Conservation (phyloP, 371 early-diverging fungal species). For the Globomyces sp. region DNA sequence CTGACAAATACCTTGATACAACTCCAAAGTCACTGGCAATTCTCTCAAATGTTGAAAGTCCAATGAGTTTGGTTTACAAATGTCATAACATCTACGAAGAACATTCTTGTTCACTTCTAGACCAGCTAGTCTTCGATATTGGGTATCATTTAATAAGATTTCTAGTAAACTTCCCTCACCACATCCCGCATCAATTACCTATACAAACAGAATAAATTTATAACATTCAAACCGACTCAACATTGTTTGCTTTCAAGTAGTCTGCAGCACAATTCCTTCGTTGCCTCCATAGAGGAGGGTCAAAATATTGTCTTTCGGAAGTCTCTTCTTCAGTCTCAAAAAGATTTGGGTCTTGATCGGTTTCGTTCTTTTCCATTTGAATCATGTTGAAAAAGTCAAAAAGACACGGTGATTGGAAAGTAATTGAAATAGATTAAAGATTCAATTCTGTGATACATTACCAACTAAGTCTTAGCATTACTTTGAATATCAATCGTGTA, state of each 20-base stretch:
- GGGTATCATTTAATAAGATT: conserved; percentile 31
- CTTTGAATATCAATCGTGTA: no score
- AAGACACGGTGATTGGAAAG: no score
- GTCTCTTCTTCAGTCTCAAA: conserved; percentile 4
- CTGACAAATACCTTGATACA: neutral
- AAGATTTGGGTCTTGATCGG: no score
- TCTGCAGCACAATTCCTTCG: conserved; percentile 28
- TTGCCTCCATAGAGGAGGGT: conserved; percentile 45
- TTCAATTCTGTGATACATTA: no score
- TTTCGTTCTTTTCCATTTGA: no score
- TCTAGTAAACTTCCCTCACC: conserved; percentile 40
- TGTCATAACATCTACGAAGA: conserved; percentile 14
- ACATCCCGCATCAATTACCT: conserved; percentile 42
- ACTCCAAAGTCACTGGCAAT: neutral
- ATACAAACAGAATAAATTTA: neutral
- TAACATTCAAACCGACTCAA: conserved; percentile 12
- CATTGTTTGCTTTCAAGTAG: conserved; percentile 15
- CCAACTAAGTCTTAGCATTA: no score
- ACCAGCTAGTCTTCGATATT: conserved; percentile 29
- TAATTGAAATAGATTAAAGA: no score
- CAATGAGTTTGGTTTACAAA: conserved; percentile 3
- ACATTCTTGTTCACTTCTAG: conserved; percentile 31
- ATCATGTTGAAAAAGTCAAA: no score
- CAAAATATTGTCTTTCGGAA: conserved; percentile 19
- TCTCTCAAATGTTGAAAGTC: neutral